Evolutionary conservation across 1,139 yeast genomes (phyloP).

Genomic region (Wickerhamomyces sp.): DNA sequence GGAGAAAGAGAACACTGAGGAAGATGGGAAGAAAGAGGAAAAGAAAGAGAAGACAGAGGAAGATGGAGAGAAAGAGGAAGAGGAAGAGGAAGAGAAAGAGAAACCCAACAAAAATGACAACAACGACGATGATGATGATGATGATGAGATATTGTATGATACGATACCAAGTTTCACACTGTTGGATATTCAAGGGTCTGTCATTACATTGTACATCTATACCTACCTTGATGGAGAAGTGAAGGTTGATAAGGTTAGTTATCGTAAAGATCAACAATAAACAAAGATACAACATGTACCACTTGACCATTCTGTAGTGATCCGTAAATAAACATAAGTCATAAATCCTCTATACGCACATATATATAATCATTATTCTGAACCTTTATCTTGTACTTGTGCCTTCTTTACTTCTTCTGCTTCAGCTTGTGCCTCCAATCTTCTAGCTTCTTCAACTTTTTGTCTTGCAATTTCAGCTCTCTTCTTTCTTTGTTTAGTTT

Average conservation of each 20-base stretch:
- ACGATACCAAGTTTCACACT: conserved; percentile 86
- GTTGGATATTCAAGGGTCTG: conserved; percentile 72
- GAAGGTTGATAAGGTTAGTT: conserved; percentile 85
- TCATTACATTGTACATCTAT: conserved; percentile 81
- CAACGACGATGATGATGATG: conserved; percentile 16
- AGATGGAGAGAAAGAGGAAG: conserved; percentile 17
- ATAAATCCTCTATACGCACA: too few relatives aligned
- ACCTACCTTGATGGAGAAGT: conserved; percentile 78
- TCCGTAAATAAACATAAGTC: too few relatives aligned
- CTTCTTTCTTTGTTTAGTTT: conserved; percentile 59
- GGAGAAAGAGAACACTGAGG: conserved; percentile 13
- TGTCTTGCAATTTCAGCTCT: conserved; percentile 45
- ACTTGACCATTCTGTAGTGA: too few relatives aligned
- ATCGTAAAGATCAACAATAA: conserved; percentile 49
- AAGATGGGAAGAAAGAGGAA: conserved; percentile 13
- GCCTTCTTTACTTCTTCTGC: neutral
- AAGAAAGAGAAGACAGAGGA: conserved; percentile 13
- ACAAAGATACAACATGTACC: too few relatives aligned
- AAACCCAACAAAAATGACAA: conserved; percentile 17
- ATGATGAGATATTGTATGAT: conserved; percentile 24
- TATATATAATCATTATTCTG: too few relatives aligned
- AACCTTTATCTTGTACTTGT: too few relatives aligned
- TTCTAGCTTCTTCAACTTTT: conserved; percentile 23
- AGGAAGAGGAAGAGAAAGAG: conserved; percentile 13
- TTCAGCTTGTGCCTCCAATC: neutral